These are phyloP conservation scores for Penicillium verhagenii DNA, from an alignment of 495 filamentous ascomycete species.

Conservation along the genomic window DNA sequence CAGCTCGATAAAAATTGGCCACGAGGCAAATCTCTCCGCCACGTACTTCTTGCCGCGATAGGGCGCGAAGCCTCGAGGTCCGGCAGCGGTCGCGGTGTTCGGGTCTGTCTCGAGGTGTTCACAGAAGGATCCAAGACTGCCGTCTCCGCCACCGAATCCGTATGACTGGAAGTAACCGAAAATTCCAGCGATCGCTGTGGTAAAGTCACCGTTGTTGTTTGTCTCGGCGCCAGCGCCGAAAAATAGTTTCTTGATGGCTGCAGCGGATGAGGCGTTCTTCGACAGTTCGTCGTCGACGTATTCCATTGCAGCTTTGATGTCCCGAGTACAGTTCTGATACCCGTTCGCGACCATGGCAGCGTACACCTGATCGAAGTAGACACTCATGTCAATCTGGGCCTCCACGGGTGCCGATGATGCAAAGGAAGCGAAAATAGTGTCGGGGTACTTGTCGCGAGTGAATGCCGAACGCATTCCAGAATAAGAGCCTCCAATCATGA, in stretches of 20 bases:
- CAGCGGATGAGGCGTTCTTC: slow-evolving; percentile 27
- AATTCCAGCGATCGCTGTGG: slow-evolving; percentile 38
- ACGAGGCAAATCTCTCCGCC: slow-evolving; percentile 47
- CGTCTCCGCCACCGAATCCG: slow-evolving; percentile 42
- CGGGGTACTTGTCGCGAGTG: slow-evolving; percentile 54
- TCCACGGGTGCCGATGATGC: slow-evolving; percentile 58
- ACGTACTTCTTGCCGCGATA: slow-evolving; percentile 39
- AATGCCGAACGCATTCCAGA: slow-evolving; percentile 56
- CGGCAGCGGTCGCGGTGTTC: slow-evolving; percentile 20
- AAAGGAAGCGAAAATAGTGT: slow-evolving; percentile 55
- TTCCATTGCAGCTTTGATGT: slow-evolving; percentile 50
- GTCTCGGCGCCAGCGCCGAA: slow-evolving; percentile 47
- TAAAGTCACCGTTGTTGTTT: slow-evolving; percentile 53
- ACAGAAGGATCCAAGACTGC: slow-evolving; percentile 46
- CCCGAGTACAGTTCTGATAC: slow-evolving; percentile 51
- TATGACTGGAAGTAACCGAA: slow-evolving; percentile 49
- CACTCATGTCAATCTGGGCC: slow-evolving; percentile 55
- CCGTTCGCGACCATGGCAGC: slow-evolving; percentile 52
- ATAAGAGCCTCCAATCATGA: slow-evolving; percentile 61
- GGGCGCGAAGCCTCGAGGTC: slow-evolving; percentile 39
- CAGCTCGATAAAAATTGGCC: slow-evolving; percentile 38
- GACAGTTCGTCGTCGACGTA: slow-evolving; percentile 52
- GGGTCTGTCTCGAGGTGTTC: slow-evolving; percentile 43
- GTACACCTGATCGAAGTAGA: slow-evolving; percentile 56
- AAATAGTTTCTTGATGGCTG: slow-evolving; percentile 49